phyloP scores from a whole-genome alignment of 73 alveolate genomes.

The Tetrahymena thermophila region DNA sequence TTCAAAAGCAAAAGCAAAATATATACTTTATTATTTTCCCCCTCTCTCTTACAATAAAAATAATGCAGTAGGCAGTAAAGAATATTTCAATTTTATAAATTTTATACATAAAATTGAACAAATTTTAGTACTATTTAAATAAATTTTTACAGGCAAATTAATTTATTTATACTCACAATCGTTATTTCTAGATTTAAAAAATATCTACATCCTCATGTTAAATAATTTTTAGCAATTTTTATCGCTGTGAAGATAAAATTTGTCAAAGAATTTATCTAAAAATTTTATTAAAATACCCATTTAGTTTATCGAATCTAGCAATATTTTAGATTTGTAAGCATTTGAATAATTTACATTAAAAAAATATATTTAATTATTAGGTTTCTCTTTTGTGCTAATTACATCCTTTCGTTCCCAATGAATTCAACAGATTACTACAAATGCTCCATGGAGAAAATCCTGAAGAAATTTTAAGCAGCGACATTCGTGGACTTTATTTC shows the following conservation, averaged over 20 bases:
- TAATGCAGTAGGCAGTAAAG: neutral
- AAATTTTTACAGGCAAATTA: too few relatives aligned
- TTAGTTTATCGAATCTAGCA: too few relatives aligned
- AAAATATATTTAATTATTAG: neutral
- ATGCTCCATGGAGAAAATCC: neutral
- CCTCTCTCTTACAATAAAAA: neutral
- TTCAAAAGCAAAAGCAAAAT: neutral
- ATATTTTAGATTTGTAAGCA: neutral
- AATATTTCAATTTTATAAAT: too few relatives aligned
- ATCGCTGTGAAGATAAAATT: too few relatives aligned
- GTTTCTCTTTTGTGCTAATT: neutral
- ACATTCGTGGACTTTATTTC: neutral
- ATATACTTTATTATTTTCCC: neutral
- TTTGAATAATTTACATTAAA: neutral
- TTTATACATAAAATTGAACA: neutral
- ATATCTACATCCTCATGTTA: too few relatives aligned
- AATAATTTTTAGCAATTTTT: too few relatives aligned
- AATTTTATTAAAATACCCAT: too few relatives aligned
- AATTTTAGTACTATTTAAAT: too few relatives aligned
- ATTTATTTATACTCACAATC: too few relatives aligned
- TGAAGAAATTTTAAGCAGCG: neutral
- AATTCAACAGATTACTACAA: neutral
- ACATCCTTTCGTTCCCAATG: neutral
- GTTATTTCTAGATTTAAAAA: too few relatives aligned
- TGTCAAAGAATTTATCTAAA: too few relatives aligned